These are phyloP conservation scores for Colletotrichum filicis DNA, from an alignment of 2,329 filamentous ascomycete species.

Conservation along the genomic window DNA sequence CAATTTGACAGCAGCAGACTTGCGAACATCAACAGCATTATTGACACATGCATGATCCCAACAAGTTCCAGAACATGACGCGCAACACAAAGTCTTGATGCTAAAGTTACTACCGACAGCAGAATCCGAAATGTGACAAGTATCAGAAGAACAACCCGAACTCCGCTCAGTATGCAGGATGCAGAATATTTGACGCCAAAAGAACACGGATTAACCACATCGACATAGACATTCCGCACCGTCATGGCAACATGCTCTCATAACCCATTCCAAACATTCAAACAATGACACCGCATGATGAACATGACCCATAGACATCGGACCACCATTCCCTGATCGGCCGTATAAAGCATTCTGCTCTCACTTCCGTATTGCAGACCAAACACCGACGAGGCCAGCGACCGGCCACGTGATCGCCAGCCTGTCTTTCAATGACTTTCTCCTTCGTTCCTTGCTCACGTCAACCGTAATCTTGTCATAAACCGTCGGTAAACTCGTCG, in stretches of 20 bases:
- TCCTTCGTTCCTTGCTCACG: constrained; percentile 10
- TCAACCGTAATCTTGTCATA: constrained; percentile 73
- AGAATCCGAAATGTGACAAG: background rate
- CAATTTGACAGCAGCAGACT: background rate
- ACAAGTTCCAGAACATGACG: background rate
- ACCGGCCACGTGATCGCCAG: constrained; percentile 33
- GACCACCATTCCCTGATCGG: background rate
- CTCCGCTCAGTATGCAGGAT: background rate
- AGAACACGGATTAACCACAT: background rate
- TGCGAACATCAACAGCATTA: background rate
- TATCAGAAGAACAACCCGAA: background rate
- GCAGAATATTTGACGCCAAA: background rate
- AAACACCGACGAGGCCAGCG: constrained; percentile 33
- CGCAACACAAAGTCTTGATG: background rate
- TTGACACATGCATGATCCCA: constrained; percentile 23
- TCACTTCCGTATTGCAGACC: constrained; percentile 32
- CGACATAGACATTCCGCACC: background rate
- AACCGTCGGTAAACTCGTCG: constrained; percentile 69
- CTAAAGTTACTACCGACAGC: background rate
- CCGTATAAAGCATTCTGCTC: background rate
- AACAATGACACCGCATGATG: background rate
- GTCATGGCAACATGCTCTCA: background rate
- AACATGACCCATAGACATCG: background rate
- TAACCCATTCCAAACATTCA: background rate
- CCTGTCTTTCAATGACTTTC: constrained; percentile 5